Conservation (phyloP, 1,284 basidiomycete genomes). For the Irpex sp. region DNA sequence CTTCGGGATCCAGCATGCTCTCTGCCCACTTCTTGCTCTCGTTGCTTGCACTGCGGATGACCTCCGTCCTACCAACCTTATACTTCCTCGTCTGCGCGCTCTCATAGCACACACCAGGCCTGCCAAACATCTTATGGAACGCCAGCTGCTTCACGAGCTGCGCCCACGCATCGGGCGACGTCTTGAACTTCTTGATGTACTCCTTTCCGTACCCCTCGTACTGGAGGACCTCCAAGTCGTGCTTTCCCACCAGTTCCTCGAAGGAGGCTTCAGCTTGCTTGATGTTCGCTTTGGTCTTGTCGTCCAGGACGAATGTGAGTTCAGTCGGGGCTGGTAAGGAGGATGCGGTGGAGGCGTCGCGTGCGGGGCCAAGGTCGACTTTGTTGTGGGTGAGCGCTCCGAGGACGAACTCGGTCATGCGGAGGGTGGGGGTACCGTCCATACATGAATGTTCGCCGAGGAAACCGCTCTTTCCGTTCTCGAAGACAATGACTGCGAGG, state of each 20-base stretch:
- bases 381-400: conserved; percentile 76
- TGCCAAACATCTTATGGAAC: conserved; percentile 80
- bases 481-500: conserved; percentile 78
- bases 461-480: conserved; percentile 92
- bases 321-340: conserved; percentile 58
- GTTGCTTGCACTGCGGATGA: conserved; percentile 80
- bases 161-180: conserved; percentile 91
- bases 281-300: conserved; percentile 50
- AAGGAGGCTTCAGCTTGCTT: conserved; percentile 60
- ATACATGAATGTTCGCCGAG: conserved; percentile 87
- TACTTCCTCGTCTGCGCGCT: conserved; percentile 93
- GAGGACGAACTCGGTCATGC: conserved; percentile 93
- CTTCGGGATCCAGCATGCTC: conserved; percentile 71
- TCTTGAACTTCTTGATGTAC: conserved; percentile 83
- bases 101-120: conserved; percentile 88
- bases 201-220: conserved; percentile 92
- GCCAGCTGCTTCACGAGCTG: conserved; percentile 96
- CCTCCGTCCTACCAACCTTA: conserved; percentile 89
- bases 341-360: conserved; percentile 35
- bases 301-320: conserved; percentile 70
- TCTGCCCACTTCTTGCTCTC: conserved; percentile 86
- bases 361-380: conserved; percentile 59
- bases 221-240: conserved; percentile 84
- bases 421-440: conserved; percentile 94
- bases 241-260: conserved; percentile 69